Percentiles rank a stretch among this genome's conserved stretches.
phyloP scores from a whole-genome alignment of 2,329 filamentous ascomycete species.

The Beauveria varroae region DNA sequence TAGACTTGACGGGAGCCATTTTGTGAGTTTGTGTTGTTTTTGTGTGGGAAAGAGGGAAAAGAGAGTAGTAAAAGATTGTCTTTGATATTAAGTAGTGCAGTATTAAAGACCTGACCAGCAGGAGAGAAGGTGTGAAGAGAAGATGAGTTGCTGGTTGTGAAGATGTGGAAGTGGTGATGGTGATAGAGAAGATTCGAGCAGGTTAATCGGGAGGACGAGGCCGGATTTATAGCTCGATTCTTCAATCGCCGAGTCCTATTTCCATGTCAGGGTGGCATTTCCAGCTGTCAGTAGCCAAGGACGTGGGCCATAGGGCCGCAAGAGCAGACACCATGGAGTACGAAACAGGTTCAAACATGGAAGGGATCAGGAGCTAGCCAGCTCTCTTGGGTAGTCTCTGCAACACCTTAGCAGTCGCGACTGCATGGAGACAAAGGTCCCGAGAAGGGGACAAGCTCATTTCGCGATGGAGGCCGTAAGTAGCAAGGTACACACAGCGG shows the following conservation, averaged over 20 bases:
- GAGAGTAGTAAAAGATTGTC: not conserved
- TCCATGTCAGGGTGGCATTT: not conserved
- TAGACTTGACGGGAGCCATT: constrained; percentile 20
- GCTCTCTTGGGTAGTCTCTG: not conserved
- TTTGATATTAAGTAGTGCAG: not conserved
- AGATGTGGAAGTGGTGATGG: constrained; percentile 5
- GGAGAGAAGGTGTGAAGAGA: not conserved
- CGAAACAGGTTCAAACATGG: constrained; percentile 10
- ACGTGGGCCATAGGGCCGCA: not conserved
- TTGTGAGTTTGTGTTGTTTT: constrained; percentile 19
- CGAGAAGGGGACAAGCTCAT: not conserved
- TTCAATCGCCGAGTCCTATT: not conserved
- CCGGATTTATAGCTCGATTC: constrained; percentile 5
- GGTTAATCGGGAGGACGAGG: not conserved
- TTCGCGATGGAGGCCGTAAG: not conserved
- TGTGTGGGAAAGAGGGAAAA: not conserved
- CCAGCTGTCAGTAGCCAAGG: not conserved
- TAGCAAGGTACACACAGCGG: not conserved
- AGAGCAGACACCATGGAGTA: not conserved
- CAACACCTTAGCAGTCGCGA: not conserved
- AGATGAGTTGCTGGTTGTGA: constrained; percentile 2
- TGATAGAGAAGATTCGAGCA: constrained; percentile 12
- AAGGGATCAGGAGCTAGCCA: constrained; percentile 6
- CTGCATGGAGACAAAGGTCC: not conserved
- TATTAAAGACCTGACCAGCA: constrained; percentile 10